Percentiles rank a stretch among this genome's conserved stretches.
These are phyloP conservation scores for Fragilariopsis cylindrus DNA, from an alignment of 108 stramenopile species.

Conservation along the genomic window DNA sequence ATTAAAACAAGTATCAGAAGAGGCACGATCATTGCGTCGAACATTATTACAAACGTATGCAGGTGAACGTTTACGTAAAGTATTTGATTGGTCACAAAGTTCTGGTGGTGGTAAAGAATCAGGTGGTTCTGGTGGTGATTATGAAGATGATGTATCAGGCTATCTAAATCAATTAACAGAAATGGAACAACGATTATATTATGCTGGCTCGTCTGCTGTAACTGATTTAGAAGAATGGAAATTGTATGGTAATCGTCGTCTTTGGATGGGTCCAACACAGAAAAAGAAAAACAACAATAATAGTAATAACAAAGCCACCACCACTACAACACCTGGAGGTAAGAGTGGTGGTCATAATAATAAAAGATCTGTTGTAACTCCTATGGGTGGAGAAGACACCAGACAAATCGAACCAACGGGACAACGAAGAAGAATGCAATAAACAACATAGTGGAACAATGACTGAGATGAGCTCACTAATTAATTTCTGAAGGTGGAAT, in stretches of 20 bases:
- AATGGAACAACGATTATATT: conserved; percentile 60
- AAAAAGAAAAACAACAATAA: neutral
- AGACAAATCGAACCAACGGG: neutral
- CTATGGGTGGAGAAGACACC: neutral
- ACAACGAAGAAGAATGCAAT: neutral
- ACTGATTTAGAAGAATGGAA: conserved; percentile 47
- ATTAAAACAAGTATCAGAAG: conserved; percentile 36
- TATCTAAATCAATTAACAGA: conserved; percentile 43
- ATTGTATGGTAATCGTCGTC: conserved; percentile 44
- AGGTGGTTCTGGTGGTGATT: conserved; percentile 30
- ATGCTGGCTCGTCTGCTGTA: conserved; percentile 47
- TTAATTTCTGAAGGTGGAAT: no score
- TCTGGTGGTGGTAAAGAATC: conserved; percentile 24
- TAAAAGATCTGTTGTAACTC: neutral
- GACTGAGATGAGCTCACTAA: no score
- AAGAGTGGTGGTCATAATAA: neutral
- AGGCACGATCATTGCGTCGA: conserved; percentile 39
- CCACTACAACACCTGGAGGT: neutral
- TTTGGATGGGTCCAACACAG: conserved; percentile 10
- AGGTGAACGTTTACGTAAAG: conserved; percentile 56
- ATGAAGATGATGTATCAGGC: conserved; percentile 54
- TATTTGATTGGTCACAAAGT: conserved; percentile 66
- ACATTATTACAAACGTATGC: conserved; percentile 50
- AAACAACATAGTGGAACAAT: no score
- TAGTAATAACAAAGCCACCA: neutral